Conservation (phyloP, 768 basidiomycete species). For the button mushroom (Agaricus bisporus) region DNA sequence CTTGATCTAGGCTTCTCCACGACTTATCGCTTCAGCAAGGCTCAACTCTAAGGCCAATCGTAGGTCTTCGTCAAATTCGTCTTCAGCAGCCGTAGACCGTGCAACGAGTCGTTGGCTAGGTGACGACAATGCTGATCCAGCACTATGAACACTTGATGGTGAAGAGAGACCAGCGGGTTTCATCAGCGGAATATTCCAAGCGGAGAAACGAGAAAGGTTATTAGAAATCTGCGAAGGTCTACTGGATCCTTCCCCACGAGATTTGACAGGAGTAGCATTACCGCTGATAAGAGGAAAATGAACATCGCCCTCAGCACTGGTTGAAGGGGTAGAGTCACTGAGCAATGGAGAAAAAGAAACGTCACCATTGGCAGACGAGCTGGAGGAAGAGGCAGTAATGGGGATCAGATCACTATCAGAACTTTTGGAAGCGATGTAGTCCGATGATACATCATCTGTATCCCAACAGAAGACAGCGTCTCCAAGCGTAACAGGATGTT, state of each 20-base stretch:
- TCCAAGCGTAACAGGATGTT: conserved; percentile 22
- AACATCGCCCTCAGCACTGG: not conserved
- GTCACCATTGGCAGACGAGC: conserved; percentile 2
- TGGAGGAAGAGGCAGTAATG: conserved; percentile 4
- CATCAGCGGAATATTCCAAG: conserved; percentile 34
- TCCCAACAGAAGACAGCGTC: conserved; percentile 59
- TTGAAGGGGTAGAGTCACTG: not conserved
- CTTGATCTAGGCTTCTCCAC: conserved; percentile 17
- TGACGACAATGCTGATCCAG: conserved; percentile 2
- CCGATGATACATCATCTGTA: conserved; percentile 19
- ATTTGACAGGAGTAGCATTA: conserved; percentile 16
- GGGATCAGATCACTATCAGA: conserved; percentile 5
- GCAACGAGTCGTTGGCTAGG: not conserved
- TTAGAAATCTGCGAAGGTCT: conserved; percentile 9
- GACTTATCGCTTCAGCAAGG: conserved; percentile 55
- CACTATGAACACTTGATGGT: not conserved
- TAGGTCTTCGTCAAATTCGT: conserved; percentile 59
- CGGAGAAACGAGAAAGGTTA: conserved; percentile 20
- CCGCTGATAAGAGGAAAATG: conserved; percentile 21
- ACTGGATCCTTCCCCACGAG: conserved; percentile 14
- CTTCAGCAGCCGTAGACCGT: conserved; percentile 7
- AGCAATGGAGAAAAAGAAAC: not conserved
- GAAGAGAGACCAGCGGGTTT: conserved; percentile 11
- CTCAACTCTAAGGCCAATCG: conserved; percentile 64
- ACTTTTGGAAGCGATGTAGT: not conserved